Evolutionary conservation across 805 yeast species (phyloP), one percentile per base, ranked within the genome.

Genomic region (Spencermartinsiella europaea): DNA sequence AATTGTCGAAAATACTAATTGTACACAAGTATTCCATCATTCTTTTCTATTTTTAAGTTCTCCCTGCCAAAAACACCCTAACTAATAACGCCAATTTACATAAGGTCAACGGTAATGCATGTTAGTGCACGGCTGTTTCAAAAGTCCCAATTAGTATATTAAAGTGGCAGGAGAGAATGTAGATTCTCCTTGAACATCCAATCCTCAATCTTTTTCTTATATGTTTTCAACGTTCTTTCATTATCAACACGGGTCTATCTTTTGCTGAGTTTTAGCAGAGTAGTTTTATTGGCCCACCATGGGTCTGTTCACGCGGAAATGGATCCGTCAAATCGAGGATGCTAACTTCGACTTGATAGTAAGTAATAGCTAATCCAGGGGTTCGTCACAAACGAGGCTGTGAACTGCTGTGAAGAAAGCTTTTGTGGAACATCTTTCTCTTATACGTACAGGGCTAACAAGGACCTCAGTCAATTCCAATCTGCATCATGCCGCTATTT

Each of bases 401-500:
- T 12, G n/a, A 28, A 28, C 34, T 12, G 12, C 12, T 28, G 12
- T 12, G n/a, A 28, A 28, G 33, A 28, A 28, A n/a, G 33, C 33
- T 10, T 10, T 10, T 10, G n/a, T 35, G 19, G 19, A 16, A 15
- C n/a, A 35, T 16, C 8, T 35, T 35, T 10, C n/a, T 21, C 15
- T 8, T 15, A 8, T 5, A 14, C n/a, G n/a, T n/a, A n/a, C n/a
- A n/a, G n/a, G n/a, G n/a, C n/a, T n/a, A n/a, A n/a, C n/a, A 17
- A 48, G 42, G 56, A 56, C 38, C 21, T 58, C 45, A 22, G 46
- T 21, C 54, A 52, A 45, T 58, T 58, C 40, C 44, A 39, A 15
- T 41, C 52, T 10, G 31, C 49, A 4, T 56, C 60, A 7, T 56
- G 46, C 44, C 44, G 58, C 21, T 61, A 58, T 44, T 34, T 61